Conservation (phyloP, 495 filamentous ascomycete species). For the Penicillium coffeae region DNA sequence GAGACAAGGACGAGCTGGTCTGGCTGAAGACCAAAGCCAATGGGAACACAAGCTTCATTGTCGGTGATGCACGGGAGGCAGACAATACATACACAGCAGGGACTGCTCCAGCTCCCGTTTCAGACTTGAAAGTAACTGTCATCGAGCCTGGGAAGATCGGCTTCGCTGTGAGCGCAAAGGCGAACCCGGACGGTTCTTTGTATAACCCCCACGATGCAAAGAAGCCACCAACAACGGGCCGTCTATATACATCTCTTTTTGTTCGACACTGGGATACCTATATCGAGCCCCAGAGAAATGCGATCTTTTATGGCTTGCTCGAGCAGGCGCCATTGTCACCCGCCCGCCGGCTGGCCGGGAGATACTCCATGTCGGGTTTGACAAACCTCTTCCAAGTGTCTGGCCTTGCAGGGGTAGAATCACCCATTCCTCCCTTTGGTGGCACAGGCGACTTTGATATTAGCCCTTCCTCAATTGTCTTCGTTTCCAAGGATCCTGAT, state of each 20-base stretch:
- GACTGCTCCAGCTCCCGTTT: constrained; percentile 61
- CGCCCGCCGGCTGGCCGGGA: constrained; percentile 34
- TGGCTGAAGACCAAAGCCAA: constrained; percentile 63
- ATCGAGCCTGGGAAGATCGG: constrained; percentile 62
- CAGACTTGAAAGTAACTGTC: constrained; percentile 67
- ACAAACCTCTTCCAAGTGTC: constrained; percentile 47
- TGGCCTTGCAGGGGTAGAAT: constrained; percentile 43
- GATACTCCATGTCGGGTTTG: constrained; percentile 43
- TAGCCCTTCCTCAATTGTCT: constrained; percentile 58
- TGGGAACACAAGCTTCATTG: constrained; percentile 61
- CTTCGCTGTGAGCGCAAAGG: constrained; percentile 62
- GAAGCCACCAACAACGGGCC: constrained; percentile 49
- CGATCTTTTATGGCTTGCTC: constrained; percentile 70
- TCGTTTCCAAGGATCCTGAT: constrained; percentile 80
- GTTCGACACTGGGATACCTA: constrained; percentile 63
- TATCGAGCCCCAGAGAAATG: constrained; percentile 58
- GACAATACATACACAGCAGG: constrained; percentile 58
- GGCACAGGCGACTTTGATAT: constrained; percentile 59
- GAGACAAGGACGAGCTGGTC: constrained; percentile 57
- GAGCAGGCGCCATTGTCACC: constrained; percentile 42
- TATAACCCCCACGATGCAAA: constrained; percentile 53
- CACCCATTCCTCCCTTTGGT: constrained; percentile 57
- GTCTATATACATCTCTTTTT: constrained; percentile 53
- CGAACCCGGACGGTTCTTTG: constrained; percentile 52
- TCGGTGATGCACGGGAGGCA: constrained; percentile 53